Conservation (phyloP, 495 filamentous ascomycete genomes). For the Neurospora discreta region DNA sequence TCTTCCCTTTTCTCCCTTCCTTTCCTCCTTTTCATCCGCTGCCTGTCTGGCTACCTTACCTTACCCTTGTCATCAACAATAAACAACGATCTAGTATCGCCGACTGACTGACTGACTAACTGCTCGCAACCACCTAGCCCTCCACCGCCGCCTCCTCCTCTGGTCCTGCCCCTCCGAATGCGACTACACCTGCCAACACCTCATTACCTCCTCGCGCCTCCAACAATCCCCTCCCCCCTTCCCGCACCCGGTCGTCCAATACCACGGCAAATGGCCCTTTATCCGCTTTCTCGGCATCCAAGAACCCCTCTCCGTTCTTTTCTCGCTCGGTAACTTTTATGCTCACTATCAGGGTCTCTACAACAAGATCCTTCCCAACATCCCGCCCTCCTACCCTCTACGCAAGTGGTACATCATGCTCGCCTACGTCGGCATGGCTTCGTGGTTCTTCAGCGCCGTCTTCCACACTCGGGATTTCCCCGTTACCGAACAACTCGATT, state of each 20-base stretch:
- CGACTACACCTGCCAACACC: slow-evolving; percentile 97
- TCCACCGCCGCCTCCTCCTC: slow-evolving; percentile 59
- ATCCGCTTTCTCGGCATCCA: slow-evolving; percentile 80
- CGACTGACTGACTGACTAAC: too few relatives aligned
- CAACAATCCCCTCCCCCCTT: slow-evolving; percentile 29
- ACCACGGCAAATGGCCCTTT: slow-evolving; percentile 99
- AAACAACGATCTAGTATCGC: too few relatives aligned
- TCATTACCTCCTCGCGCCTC: slow-evolving; percentile 66
- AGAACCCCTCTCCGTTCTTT: slow-evolving; percentile 86
- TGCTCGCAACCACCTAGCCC: slow-evolving; percentile 31
- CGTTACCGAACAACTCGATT: slow-evolving; percentile 86
- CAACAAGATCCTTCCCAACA: slow-evolving; percentile 47
- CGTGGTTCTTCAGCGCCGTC: slow-evolving; percentile 79
- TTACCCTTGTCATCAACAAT: too few relatives aligned
- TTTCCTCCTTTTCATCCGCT: not conserved
- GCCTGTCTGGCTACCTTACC: too few relatives aligned
- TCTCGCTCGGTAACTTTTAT: slow-evolving; percentile 78
- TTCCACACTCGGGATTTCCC: slow-evolving; percentile 86
- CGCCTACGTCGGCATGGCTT: slow-evolving; percentile 67
- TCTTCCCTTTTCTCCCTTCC: slow-evolving; percentile 4
- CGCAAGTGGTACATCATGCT: slow-evolving; percentile 71
- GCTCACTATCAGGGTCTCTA: slow-evolving; percentile 76
- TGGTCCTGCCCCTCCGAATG: slow-evolving; percentile 85
- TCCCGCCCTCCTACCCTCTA: slow-evolving; percentile 64
- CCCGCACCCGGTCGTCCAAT: slow-evolving; percentile 63